Percentiles rank a stretch among this genome's conserved stretches.
phyloP scores from a whole-genome alignment of 116 monocot genomes.

The Papilionanthe hybrid region DNA sequence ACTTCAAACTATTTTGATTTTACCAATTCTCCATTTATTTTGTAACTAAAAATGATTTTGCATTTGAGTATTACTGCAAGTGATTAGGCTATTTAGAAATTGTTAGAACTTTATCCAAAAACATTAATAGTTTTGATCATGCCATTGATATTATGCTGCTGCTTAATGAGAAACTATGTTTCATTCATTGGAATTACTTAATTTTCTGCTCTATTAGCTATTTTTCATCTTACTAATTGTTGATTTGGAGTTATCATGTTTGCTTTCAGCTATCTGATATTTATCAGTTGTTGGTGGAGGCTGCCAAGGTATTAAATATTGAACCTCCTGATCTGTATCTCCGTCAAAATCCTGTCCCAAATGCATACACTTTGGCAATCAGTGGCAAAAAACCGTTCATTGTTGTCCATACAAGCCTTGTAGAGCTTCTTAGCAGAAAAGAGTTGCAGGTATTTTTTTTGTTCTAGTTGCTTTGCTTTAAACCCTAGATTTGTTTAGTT shows the following conservation, averaged over 20 bases:
- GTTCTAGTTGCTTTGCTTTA: constrained; percentile 3
- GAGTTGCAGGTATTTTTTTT: constrained; percentile 69
- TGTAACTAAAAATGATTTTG: neutral
- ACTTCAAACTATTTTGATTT: too few species aligned
- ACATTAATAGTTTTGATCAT: neutral
- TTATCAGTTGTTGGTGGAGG: constrained; percentile 60
- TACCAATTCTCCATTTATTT: neutral
- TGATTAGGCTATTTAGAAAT: neutral
- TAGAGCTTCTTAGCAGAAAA: constrained; percentile 74
- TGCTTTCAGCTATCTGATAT: constrained; percentile 68
- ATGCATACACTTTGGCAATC: constrained; percentile 97
- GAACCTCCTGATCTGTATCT: constrained; percentile 90
- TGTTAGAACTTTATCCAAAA: neutral
- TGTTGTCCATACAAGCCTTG: constrained; percentile 89
- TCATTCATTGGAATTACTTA: neutral
- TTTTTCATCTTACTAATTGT: neutral
- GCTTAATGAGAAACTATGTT: neutral
- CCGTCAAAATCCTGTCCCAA: constrained; percentile 88
- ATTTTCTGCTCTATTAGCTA: neutral
- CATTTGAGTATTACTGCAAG: neutral
- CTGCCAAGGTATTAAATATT: constrained; percentile 66
- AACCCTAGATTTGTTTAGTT: neutral
- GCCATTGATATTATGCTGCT: neutral
- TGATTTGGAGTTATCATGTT: neutral
- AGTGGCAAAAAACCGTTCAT: constrained; percentile 91